Evolutionary conservation across 2,329 filamentous ascomycete genomes (phyloP).

Genomic region (Graphium sp.): DNA sequence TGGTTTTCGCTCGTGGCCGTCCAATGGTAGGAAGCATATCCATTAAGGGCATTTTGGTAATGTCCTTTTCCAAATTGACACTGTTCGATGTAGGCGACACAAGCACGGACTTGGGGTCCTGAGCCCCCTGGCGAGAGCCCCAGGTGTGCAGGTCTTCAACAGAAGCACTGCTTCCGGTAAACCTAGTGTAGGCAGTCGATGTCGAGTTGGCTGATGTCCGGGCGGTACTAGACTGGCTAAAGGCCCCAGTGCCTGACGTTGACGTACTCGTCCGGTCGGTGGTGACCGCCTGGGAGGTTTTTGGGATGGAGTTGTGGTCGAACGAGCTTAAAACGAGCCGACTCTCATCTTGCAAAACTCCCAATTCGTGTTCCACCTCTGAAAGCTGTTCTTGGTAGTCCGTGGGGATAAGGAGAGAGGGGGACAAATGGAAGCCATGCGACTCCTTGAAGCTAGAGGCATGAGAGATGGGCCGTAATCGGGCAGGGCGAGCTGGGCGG

Average conservation of each 20-base stretch:
- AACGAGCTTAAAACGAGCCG: too few species aligned
- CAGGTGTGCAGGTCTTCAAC: conserved; percentile 12
- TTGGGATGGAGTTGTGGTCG: conserved; percentile 1
- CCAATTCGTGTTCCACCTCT: conserved; percentile 10
- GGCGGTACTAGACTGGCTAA: conserved; percentile 4
- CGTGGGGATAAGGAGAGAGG: conserved; percentile 42
- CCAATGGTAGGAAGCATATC: conserved; percentile 7
- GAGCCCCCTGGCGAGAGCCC: conserved; percentile 10
- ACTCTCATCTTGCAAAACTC: neutral
- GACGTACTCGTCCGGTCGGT: conserved; percentile 35
- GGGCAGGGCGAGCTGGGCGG: conserved; percentile 11
- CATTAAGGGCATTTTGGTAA: conserved; percentile 4
- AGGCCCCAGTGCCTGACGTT: conserved; percentile 26
- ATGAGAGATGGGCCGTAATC: conserved; percentile 24
- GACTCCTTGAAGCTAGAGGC: conserved; percentile 40
- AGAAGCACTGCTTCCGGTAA: conserved; percentile 34
- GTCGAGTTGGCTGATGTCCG: too few species aligned
- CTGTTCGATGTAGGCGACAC: conserved; percentile 3
- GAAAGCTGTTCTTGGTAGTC: conserved; percentile 34
- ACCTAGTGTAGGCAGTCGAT: conserved; percentile 33
- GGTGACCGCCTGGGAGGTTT: conserved; percentile 16
- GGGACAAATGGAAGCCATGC: conserved; percentile 41
- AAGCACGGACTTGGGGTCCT: conserved; percentile 8
- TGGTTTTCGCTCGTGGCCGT: conserved; percentile 25
- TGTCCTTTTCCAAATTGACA: conserved; percentile 5